phyloP scores from a whole-genome alignment of 208 protist genomes.

The Acanthamoeba culbertsoni region DNA sequence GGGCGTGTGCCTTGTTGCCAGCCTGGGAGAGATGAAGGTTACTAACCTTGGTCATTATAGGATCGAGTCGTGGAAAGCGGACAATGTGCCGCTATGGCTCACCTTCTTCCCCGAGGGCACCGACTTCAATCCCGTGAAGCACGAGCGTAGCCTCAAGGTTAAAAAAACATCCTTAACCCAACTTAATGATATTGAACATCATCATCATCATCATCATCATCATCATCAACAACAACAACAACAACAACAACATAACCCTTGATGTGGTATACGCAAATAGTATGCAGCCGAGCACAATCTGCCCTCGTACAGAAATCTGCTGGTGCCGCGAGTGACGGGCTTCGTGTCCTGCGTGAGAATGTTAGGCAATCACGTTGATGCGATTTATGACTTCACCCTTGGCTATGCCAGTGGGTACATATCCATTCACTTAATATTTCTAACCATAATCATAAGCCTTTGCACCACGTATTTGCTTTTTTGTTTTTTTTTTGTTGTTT shows the following conservation, averaged over 20 bases:
- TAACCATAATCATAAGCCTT: not conserved
- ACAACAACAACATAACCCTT: not conserved
- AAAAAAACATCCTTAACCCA: not conserved
- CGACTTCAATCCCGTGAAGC: constrained; percentile 19
- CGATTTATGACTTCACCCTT: constrained; percentile 57
- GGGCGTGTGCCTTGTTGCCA: not conserved
- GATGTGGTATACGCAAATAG: not conserved
- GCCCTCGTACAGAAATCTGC: constrained; percentile 27
- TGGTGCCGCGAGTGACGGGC: constrained; percentile 51
- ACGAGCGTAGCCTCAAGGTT: constrained; percentile 40
- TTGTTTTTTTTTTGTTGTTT: not conserved
- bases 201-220: not conserved
- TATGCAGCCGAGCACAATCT: constrained; percentile 43
- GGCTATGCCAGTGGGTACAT: not conserved
- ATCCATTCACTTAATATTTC: not conserved
- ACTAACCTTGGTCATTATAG: not conserved
- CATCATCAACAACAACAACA: not conserved
- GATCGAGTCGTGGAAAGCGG: constrained; percentile 34
- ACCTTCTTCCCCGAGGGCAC: constrained; percentile 61
- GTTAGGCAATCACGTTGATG: constrained; percentile 30
- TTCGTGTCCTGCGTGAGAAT: constrained; percentile 37
- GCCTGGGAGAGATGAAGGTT: too few relatives aligned
- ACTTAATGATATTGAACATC: not conserved
- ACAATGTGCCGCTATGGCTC: constrained; percentile 16
- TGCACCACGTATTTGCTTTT: not conserved